Evolutionary conservation across 2,329 filamentous ascomycete genomes (phyloP).

Genomic region (Calonectria pseudoturangicola): DNA sequence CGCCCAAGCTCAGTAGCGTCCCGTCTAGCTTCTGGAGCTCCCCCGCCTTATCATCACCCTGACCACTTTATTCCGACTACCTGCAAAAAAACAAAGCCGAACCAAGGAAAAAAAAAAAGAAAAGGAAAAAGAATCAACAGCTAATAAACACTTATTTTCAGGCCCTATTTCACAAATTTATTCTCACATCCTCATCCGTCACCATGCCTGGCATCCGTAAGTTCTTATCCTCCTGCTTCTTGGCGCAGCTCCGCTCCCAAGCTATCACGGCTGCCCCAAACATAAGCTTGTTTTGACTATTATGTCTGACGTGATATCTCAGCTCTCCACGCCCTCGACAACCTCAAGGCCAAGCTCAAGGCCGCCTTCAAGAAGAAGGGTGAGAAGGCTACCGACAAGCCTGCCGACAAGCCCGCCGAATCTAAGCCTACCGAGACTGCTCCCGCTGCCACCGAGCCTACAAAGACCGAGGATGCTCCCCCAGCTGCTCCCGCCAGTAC

Average conservation of each 20-base stretch:
- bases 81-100: conserved; percentile 4
- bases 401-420: conserved; percentile 31
- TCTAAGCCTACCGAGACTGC: conserved; percentile 52
- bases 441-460: conserved; percentile 55
- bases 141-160: conserved; percentile 42
- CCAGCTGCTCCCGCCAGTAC: conserved; percentile 56
- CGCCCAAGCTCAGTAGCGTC: conserved; percentile 21
- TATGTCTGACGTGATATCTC: conserved; percentile 35
- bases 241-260: not conserved
- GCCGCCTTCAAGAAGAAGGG: conserved; percentile 70
- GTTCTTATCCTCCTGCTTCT: conserved; percentile 52
- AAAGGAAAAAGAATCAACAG: conserved; percentile 5
- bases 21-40: conserved; percentile 17
- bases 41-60: conserved; percentile 23
- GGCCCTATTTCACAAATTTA: conserved; percentile 16
- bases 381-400: conserved; percentile 44
- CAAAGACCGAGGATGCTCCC: conserved; percentile 60
- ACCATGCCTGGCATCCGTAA: conserved; percentile 73
- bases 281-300: not conserved
- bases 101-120: not conserved
- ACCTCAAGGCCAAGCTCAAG: conserved; percentile 75
- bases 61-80: conserved; percentile 31
- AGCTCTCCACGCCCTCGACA: conserved; percentile 72
- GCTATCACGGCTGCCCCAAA: not conserved
- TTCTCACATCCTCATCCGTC: conserved; percentile 36